Evolutionary conservation across 306 rosid species (phyloP).

Genomic region (Cucurbita ficifolia): DNA sequence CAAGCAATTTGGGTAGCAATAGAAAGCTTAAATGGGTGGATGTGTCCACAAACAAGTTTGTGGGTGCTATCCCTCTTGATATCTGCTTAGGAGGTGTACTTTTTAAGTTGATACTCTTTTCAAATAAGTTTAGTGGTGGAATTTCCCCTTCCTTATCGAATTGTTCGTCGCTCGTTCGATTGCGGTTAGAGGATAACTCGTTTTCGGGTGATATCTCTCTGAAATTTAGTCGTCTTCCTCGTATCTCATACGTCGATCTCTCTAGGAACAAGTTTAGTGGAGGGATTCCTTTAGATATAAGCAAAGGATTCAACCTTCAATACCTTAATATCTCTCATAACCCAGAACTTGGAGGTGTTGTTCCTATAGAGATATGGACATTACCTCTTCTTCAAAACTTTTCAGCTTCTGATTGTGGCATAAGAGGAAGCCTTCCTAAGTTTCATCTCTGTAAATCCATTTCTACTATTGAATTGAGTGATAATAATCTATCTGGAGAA

Average conservation of each 20-base stretch:
- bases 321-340: conserved; percentile 63
- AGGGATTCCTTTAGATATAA: conserved; percentile 64
- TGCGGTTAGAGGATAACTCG: conserved; percentile 69
- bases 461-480: conserved; percentile 39
- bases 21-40: conserved; percentile 72
- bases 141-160: conserved; percentile 44
- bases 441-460: conserved; percentile 50
- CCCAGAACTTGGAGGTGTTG: conserved; percentile 34
- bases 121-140: conserved; percentile 53
- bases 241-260: conserved; percentile 55
- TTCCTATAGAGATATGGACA: conserved; percentile 52
- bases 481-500: conserved; percentile 44
- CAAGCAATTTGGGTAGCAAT: conserved; percentile 55
- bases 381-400: conserved; percentile 52
- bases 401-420: conserved; percentile 62
- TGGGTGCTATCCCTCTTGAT: conserved; percentile 53
- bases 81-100: conserved; percentile 47
- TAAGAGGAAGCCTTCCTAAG: conserved; percentile 45
- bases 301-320: conserved; percentile 42
- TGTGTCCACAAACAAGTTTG: conserved; percentile 59
- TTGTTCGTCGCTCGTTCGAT: conserved; percentile 84
- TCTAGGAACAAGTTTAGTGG: conserved; percentile 58
- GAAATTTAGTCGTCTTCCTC: conserved; percentile 39
- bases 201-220: conserved; percentile 56
- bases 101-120: conserved; percentile 62